Base-by-base conservation (phyloP, 2,329 filamentous ascomycete genomes). In the Nemania sp. region DNA sequence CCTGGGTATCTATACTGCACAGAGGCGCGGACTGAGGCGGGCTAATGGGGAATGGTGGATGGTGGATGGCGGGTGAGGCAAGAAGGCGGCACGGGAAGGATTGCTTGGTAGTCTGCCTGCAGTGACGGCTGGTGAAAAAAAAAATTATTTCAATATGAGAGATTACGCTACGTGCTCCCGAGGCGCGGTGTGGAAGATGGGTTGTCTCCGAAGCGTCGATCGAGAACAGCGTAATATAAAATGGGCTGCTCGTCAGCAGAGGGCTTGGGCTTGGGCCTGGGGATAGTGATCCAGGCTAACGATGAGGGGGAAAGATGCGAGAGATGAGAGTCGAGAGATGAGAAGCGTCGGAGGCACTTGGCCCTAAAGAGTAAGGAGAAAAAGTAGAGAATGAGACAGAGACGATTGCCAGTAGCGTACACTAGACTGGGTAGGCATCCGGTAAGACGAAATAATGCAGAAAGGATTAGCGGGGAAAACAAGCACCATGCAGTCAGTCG, bases 201-300 rank as follows among this genome's bases (percentile, higher is more conserved):
- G 24, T 28, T 33, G n/a, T n/a, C n/a, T n/a, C n/a, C n/a, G 44
- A 41, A 52, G 43, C 20, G 46, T 37, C 44, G 53, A 50, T 47
- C 49, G 54, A 42, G 48, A 47, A 28, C n/a, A n/a, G n/a, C 6
- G 26, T 28, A 54, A 56, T 51, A 44, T 26, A 36, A 43, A 47
- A 36, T 39, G 56, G 51, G 58, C 57, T 51, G 46, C 47, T 52
- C 51, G 60, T 64, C 60, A 62, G 63, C 56, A 51, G 60, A 57
- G 64, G 61, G 59, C 59, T 63, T 61, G 60, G 57, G 24, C 55
- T 57, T n/a, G n/a, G n/a, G n/a, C n/a, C n/a, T n/a, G n/a, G n/a
- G n/a, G n/a, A n/a, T n/a, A n/a, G 61, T 60, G 54, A 46, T 44
- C 44, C 28, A 39, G 24, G 22, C 41, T 50, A 49, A 43, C 48